A percentile compares a stretch with the other conserved stretches of the same genome.
Conservation (phyloP, 2,329 filamentous ascomycete genomes). For the Neonectria ditissima region DNA sequence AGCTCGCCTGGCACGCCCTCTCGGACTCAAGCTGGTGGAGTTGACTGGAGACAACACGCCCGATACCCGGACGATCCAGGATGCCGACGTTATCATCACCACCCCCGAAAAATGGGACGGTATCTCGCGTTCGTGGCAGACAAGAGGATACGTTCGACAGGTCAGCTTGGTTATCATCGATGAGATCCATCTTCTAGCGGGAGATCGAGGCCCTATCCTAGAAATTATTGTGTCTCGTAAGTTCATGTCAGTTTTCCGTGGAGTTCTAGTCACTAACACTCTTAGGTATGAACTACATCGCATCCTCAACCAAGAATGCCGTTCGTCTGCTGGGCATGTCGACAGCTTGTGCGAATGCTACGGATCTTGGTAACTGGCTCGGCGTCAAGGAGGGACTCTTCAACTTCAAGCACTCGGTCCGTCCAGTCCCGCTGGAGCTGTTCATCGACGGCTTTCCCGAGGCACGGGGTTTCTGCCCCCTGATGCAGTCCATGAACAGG, state of each 20-base stretch:
- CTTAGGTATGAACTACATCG: slow-evolving; percentile 96
- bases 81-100: slow-evolving; percentile 97
- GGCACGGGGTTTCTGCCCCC: slow-evolving; percentile 91
- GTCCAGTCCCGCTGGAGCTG: slow-evolving; percentile 93
- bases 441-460: slow-evolving; percentile 99
- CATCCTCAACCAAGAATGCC: slow-evolving; percentile 88
- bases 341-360: slow-evolving; percentile 95
- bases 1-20: slow-evolving; percentile 79
- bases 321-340: slow-evolving; percentile 98
- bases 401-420: slow-evolving; percentile 97
- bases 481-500: slow-evolving; percentile 99
- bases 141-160: slow-evolving; percentile 93
- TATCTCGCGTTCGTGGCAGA: slow-evolving; percentile 99
- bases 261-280: slow-evolving; percentile 44
- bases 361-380: slow-evolving; percentile 94
- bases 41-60: slow-evolving; percentile 97
- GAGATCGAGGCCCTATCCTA: slow-evolving; percentile 95
- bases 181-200: slow-evolving; percentile 96
- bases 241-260: slow-evolving; percentile 28
- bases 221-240: slow-evolving; percentile 89
- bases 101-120: slow-evolving; percentile 99
- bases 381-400: slow-evolving; percentile 96
- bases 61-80: slow-evolving; percentile 92
- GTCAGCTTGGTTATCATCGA: slow-evolving; percentile 98
- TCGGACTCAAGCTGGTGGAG: slow-evolving; percentile 92